Evolutionary conservation across 441 rosid species (phyloP).

Genomic region (Omphalea diandra): DNA sequence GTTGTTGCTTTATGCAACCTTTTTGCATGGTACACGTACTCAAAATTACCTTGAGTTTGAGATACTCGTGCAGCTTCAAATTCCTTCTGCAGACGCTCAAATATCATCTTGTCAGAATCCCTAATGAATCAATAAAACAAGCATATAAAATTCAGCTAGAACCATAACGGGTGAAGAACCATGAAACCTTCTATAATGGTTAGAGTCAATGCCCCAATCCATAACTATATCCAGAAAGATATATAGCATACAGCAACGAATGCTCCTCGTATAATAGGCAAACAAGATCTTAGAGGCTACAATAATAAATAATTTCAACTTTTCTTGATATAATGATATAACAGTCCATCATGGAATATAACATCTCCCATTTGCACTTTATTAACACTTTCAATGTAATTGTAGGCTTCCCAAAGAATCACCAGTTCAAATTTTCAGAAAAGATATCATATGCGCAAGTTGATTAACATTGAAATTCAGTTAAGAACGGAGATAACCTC

Average conservation of each 20-base stretch:
- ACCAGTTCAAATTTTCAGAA: slow-evolving; percentile 1
- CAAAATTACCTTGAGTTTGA: slow-evolving; percentile 65
- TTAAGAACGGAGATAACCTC: not conserved
- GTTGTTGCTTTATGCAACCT: not conserved
- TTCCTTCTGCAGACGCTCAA: slow-evolving; percentile 82
- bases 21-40: not conserved
- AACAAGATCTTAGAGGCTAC: not conserved
- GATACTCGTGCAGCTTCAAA: slow-evolving; percentile 85
- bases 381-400: not conserved
- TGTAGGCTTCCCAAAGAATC: not conserved
- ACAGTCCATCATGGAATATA: too few relatives aligned
- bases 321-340: not conserved
- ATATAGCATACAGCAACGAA: not conserved
- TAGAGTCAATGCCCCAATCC: not conserved
- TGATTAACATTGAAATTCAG: not conserved
- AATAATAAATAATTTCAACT: not conserved
- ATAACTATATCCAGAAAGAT: not conserved
- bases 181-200: not conserved
- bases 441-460: not conserved
- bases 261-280: not conserved
- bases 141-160: slow-evolving; percentile 13
- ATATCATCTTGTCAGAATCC: slow-evolving; percentile 90
- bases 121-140: slow-evolving; percentile 37
- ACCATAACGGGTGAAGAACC: slow-evolving; percentile 18
- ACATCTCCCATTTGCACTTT: not conserved